Evolutionary conservation across 148 eudicot species (phyloP).

Genomic region (Camellia japonica): DNA sequence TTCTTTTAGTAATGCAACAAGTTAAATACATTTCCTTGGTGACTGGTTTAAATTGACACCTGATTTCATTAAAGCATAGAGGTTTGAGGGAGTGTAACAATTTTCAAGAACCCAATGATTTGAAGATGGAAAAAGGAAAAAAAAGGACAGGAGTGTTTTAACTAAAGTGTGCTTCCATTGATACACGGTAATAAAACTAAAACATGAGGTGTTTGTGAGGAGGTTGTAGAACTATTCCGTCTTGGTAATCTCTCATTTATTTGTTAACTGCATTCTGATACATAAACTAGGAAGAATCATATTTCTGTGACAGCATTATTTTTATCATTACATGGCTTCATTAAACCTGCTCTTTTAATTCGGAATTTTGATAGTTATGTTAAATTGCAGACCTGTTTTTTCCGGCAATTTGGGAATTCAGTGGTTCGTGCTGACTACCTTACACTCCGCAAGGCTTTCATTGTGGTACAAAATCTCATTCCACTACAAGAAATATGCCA

Average conservation of each 20-base stretch:
- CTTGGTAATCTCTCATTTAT: background rate
- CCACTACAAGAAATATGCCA: background rate
- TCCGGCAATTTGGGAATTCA: conserved; percentile 83
- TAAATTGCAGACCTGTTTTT: conserved; percentile 73
- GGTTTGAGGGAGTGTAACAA: background rate
- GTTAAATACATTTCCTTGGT: background rate
- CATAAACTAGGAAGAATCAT: background rate
- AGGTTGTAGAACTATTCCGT: background rate
- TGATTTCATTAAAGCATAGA: background rate
- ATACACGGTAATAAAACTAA: background rate
- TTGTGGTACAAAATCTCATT: conserved; percentile 47
- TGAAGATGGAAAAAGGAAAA: background rate
- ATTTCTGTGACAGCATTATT: background rate
- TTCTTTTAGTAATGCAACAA: too few relatives aligned
- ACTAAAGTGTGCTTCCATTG: background rate
- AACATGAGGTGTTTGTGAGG: background rate
- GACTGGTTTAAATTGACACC: background rate
- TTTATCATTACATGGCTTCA: background rate
- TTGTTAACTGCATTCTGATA: background rate
- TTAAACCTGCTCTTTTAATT: background rate
- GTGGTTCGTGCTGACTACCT: conserved; percentile 93
- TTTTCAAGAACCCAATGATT: background rate
- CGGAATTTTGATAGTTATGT: background rate
- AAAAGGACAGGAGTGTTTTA: background rate
- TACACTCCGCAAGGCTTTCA: conserved; percentile 91